Conservation (phyloP, 768 basidiomycete genomes). For the Russula brevipes region DNA sequence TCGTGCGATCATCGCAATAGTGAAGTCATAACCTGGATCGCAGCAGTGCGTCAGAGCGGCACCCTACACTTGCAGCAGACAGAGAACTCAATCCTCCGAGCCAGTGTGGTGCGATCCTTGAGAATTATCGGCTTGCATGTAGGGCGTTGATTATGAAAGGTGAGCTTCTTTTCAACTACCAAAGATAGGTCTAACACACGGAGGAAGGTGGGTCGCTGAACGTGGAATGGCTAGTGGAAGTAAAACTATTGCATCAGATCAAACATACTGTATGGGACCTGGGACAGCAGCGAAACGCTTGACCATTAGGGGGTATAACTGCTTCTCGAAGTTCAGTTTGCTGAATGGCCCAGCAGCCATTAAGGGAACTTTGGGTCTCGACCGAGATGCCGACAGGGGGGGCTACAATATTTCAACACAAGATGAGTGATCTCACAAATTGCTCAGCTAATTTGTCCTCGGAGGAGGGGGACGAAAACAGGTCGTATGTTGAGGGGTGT, state of each 20-base stretch:
- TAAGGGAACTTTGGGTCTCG: not conserved
- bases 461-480: not conserved
- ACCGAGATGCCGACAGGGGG: not conserved
- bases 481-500: too few relatives aligned
- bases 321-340: not conserved
- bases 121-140: not conserved
- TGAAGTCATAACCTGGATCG: not conserved
- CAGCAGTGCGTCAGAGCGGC: constrained; percentile 1
- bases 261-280: not conserved
- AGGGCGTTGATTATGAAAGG: constrained; percentile 1
- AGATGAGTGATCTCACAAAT: not conserved
- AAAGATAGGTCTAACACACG: not conserved
- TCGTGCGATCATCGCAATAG: not conserved
- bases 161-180: not conserved
- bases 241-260: not conserved
- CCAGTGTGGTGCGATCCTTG: not conserved
- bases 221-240: not conserved
- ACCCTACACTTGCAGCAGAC: not conserved
- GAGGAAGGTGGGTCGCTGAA: not conserved
- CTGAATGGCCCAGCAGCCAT: not conserved
- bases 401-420: not conserved
- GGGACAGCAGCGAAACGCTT: not conserved
- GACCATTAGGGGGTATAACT: not conserved
- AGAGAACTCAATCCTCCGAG: not conserved
- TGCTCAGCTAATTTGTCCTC: not conserved